Conservation (phyloP, 176 grass and related monocot species). For the Avena sativa region DNA sequence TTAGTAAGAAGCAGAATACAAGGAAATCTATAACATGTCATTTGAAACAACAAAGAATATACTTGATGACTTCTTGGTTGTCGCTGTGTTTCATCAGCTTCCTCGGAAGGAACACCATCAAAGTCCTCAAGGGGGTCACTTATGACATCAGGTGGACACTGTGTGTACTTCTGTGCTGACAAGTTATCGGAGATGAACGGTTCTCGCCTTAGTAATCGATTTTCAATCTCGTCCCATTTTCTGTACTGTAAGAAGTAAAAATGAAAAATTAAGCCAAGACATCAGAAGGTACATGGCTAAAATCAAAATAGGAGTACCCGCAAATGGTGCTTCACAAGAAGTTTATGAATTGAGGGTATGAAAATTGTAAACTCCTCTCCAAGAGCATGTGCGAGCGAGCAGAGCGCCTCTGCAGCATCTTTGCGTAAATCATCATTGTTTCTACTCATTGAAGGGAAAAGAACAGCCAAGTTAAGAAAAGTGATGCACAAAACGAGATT, state of each 20-base stretch:
- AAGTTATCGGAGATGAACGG: constrained; percentile 69
- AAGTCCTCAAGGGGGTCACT: constrained; percentile 89
- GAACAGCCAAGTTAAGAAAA: constrained; percentile 25
- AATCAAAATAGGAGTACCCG: constrained; percentile 57
- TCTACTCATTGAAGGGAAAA: constrained; percentile 52
- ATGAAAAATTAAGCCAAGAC: constrained; percentile 18
- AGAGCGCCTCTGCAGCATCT: constrained; percentile 90
- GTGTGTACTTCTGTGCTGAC: constrained; percentile 76
- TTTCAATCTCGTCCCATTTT: constrained; percentile 92
- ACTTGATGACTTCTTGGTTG: constrained; percentile 92
- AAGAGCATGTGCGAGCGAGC: constrained; percentile 91
- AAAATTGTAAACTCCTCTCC: constrained; percentile 95
- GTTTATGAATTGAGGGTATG: constrained; percentile 81
- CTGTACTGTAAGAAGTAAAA: constrained; percentile 69
- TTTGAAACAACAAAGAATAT: constrained; percentile 25
- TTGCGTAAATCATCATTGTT: constrained; percentile 91
- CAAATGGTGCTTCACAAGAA: constrained; percentile 92
- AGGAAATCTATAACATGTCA: constrained; percentile 18
- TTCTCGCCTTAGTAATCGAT: constrained; percentile 63
- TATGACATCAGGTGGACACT: constrained; percentile 69
- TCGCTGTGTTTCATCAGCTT: constrained; percentile 70
- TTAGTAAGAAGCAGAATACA: constrained; percentile 5
- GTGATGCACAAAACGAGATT: background rate
- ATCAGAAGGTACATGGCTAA: constrained; percentile 28
- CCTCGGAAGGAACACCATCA: constrained; percentile 68